Conservation (phyloP, 805 yeast species). For the Ogataea sp. region DNA sequence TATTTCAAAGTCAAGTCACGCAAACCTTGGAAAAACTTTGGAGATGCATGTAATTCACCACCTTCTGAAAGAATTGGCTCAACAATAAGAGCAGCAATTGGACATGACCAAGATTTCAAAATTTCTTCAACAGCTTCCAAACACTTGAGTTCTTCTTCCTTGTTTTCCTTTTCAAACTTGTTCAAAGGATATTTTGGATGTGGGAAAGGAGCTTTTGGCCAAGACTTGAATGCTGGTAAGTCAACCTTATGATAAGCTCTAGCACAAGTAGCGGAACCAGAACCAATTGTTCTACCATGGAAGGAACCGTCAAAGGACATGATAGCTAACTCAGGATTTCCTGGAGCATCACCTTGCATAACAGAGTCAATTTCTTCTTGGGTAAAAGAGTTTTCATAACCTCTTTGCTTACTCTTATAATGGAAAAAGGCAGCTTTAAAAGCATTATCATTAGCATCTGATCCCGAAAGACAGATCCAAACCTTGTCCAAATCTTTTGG, state of each 20-base stretch:
- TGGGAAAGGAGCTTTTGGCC: slow-evolving; percentile 96
- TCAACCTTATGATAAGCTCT: slow-evolving; percentile 92
- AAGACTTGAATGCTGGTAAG: slow-evolving; percentile 77
- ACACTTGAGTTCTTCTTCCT: slow-evolving; percentile 74
- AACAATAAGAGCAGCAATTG: slow-evolving; percentile 82
- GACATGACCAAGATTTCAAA: slow-evolving; percentile 57
- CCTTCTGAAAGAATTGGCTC: slow-evolving; percentile 93
- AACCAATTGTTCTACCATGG: slow-evolving; percentile 93
- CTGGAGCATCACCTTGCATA: slow-evolving; percentile 81
- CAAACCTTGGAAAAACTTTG: slow-evolving; percentile 52
- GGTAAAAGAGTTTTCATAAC: slow-evolving; percentile 51
- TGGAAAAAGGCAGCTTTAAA: slow-evolving; percentile 83
- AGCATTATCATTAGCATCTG: slow-evolving; percentile 74
- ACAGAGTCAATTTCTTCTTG: slow-evolving; percentile 60
- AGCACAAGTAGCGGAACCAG: slow-evolving; percentile 85
- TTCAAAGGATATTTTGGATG: slow-evolving; percentile 64
- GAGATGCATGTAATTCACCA: slow-evolving; percentile 73
- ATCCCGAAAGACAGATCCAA: slow-evolving; percentile 71
- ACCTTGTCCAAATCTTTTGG: slow-evolving; percentile 69
- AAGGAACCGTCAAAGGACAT: slow-evolving; percentile 81
- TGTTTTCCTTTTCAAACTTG: slow-evolving; percentile 78
- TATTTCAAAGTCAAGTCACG: slow-evolving; percentile 51
- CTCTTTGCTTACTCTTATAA: slow-evolving; percentile 64
- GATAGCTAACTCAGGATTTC: slow-evolving; percentile 80
- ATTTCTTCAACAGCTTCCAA: slow-evolving; percentile 68